These are phyloP conservation scores for Pseudogymnoascus sp. DNA, from an alignment of 2,329 filamentous ascomycete species.

Conservation along the genomic window DNA sequence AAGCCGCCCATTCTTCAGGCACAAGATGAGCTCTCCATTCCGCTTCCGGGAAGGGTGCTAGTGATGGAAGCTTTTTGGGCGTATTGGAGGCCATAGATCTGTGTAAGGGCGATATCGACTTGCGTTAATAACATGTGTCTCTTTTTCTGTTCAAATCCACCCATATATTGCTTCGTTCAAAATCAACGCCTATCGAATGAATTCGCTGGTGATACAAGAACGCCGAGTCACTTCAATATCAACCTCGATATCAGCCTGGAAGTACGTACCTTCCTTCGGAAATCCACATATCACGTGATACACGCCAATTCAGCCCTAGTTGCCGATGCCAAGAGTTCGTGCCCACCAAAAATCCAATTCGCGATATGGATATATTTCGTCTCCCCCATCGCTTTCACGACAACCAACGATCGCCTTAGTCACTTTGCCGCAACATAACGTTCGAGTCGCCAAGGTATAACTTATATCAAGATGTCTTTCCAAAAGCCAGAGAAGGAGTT, in stretches of 20 bases:
- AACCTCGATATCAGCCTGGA: neutral
- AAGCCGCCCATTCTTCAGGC: slow-evolving; percentile 65
- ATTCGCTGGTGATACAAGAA: neutral
- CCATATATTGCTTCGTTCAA: neutral
- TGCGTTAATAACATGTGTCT: neutral
- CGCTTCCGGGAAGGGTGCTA: slow-evolving; percentile 69
- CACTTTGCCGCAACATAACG: slow-evolving; percentile 69
- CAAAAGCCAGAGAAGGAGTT: slow-evolving; percentile 92
- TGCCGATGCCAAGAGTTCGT: slow-evolving; percentile 10
- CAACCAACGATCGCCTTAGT: slow-evolving; percentile 47
- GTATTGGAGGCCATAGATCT: slow-evolving; percentile 30
- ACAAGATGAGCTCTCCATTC: slow-evolving; percentile 58
- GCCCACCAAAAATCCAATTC: slow-evolving; percentile 8
- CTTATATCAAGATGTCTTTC: slow-evolving; percentile 67
- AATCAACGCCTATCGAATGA: neutral
- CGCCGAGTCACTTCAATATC: neutral
- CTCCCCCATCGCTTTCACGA: slow-evolving; percentile 17
- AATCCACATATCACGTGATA: neutral
- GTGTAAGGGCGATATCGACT: neutral
- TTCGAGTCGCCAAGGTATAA: slow-evolving; percentile 71
- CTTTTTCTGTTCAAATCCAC: neutral
- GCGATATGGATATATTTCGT: slow-evolving; percentile 1
- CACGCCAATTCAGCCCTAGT: slow-evolving; percentile 4
- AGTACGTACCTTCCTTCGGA: neutral
- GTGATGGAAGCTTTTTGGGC: slow-evolving; percentile 47